A percentile compares a stretch with the other conserved stretches of the same genome.
Conservation (phyloP, 352 stramenopile species). For the Globisporangium recalcitrans region DNA sequence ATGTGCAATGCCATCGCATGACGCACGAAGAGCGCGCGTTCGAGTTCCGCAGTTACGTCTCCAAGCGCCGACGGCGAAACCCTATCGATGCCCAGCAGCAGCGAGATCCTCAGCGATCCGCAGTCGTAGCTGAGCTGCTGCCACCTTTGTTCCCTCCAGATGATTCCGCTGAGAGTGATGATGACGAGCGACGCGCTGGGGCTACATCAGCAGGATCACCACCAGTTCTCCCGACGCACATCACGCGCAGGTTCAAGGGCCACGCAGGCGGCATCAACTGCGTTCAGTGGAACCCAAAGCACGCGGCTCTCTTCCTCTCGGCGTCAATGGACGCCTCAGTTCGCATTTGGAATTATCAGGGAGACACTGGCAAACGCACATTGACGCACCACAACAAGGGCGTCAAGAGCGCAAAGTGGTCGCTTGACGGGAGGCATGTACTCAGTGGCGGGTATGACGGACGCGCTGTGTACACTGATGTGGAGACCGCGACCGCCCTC, state of each 20-base stretch:
- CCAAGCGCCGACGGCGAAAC: conserved; percentile 26
- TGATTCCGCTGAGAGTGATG: background rate
- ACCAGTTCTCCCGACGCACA: background rate
- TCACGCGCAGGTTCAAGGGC: conserved; percentile 14
- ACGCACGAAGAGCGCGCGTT: conserved; percentile 21
- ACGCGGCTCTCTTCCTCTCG: conserved; percentile 37
- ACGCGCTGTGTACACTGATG: conserved; percentile 22
- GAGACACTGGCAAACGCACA: conserved; percentile 10
- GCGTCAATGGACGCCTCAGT: conserved; percentile 57
- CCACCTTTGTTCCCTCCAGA: conserved; percentile 2
- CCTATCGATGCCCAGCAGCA: background rate
- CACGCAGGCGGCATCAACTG: conserved; percentile 30
- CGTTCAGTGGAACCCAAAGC: conserved; percentile 39
- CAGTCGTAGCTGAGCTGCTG: background rate
- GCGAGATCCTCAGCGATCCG: background rate
- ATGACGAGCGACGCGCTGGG: background rate
- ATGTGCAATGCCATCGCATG: conserved; percentile 6
- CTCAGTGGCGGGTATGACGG: conserved; percentile 47
- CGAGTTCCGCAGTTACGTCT: conserved; percentile 27
- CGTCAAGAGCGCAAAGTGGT: conserved; percentile 55
- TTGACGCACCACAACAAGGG: conserved; percentile 30
- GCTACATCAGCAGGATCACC: background rate
- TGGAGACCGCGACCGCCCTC: conserved; percentile 25
- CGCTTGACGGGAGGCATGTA: conserved; percentile 33
- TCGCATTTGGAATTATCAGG: conserved; percentile 35